phyloP scores from a whole-genome alignment of 2,329 filamentous ascomycete genomes.

The Penicillium sp. region DNA sequence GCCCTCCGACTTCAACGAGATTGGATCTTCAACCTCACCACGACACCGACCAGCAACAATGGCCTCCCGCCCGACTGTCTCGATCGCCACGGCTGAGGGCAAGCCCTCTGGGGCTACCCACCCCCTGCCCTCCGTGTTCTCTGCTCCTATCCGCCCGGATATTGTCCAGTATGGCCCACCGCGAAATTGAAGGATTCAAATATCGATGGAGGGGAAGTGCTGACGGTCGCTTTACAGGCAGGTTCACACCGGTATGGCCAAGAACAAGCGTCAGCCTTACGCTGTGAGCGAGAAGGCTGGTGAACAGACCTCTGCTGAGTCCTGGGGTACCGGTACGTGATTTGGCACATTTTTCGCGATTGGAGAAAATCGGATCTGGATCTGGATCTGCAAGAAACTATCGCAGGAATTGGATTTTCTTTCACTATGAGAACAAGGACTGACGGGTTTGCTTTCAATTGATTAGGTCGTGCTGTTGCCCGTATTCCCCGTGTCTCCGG shows the following conservation, averaged over 20 bases:
- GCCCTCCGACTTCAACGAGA: conserved; percentile 27
- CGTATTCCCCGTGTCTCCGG: conserved; percentile 99
- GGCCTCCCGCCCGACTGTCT: conserved; percentile 96
- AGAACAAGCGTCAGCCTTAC: conserved; percentile 99
- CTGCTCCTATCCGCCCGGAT: conserved; percentile 93
- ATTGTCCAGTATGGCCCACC: conserved; percentile 75
- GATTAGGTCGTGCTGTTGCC: conserved; percentile 89
- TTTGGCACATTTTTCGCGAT: conserved; percentile 20
- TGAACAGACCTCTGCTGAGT: conserved; percentile 99
- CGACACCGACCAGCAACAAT: conserved; percentile 57
- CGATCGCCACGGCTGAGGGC: conserved; percentile 95
- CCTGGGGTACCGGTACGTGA: conserved; percentile 94
- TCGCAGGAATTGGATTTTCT: not conserved
- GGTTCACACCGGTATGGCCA: conserved; percentile 97
- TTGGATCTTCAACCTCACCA: conserved; percentile 40
- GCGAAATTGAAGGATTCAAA: conserved; percentile 14
- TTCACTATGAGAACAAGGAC: not conserved
- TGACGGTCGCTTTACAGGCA: conserved; percentile 48
- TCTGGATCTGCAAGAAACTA: conserved; percentile 3
- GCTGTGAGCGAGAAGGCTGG: conserved; percentile 99
- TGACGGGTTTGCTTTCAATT: conserved; percentile 13
- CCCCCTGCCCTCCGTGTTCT: conserved; percentile 95
- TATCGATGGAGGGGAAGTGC: conserved; percentile 22
- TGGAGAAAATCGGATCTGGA: conserved; percentile 15
- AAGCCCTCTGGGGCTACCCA: conserved; percentile 82